phyloP scores from a whole-genome alignment of 805 yeast genomes.

The Saturnispora sanitii region DNA sequence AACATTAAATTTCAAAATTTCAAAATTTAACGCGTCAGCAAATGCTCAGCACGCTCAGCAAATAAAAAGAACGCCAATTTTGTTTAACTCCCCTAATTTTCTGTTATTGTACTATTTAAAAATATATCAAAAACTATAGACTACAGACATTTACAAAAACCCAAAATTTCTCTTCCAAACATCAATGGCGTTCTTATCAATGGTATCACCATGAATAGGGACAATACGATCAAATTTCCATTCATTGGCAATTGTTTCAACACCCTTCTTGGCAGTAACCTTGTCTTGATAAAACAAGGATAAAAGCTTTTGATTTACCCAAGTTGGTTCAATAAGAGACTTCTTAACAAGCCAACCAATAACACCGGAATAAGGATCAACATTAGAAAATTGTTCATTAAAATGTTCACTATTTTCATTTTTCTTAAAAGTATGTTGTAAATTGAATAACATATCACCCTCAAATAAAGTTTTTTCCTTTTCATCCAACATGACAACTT shows the following conservation, averaged over 20 bases:
- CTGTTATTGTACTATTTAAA: no score
- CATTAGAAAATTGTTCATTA: constrained; percentile 35
- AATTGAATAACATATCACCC: constrained; percentile 53
- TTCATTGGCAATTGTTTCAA: constrained; percentile 17
- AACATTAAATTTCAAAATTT: no score
- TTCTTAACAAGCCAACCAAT: constrained; percentile 15
- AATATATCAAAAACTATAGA: background rate
- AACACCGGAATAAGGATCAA: constrained; percentile 35
- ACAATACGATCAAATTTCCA: constrained; percentile 44
- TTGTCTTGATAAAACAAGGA: constrained; percentile 10
- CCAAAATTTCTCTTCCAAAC: constrained; percentile 11
- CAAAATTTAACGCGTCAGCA: constrained; percentile 1
- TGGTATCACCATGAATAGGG: constrained; percentile 49
- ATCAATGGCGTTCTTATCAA: constrained; percentile 31
- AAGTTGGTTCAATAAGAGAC: constrained; percentile 12
- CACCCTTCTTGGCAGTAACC: constrained; percentile 19
- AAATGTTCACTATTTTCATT: constrained; percentile 18
- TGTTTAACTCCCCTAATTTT: no score
- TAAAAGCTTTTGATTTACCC: constrained; percentile 6
- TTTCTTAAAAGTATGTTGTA: constrained; percentile 41
- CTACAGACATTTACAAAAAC: background rate
- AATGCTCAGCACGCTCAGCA: constrained; percentile 4
- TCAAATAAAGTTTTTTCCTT: constrained; percentile 39
- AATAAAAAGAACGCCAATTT: background rate
- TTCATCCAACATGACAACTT: constrained; percentile 41